Percentiles rank a stretch among this genome's conserved stretches.
phyloP scores from a whole-genome alignment of 2,329 filamentous ascomycete species.

The Colletotrichum tofieldiae region DNA sequence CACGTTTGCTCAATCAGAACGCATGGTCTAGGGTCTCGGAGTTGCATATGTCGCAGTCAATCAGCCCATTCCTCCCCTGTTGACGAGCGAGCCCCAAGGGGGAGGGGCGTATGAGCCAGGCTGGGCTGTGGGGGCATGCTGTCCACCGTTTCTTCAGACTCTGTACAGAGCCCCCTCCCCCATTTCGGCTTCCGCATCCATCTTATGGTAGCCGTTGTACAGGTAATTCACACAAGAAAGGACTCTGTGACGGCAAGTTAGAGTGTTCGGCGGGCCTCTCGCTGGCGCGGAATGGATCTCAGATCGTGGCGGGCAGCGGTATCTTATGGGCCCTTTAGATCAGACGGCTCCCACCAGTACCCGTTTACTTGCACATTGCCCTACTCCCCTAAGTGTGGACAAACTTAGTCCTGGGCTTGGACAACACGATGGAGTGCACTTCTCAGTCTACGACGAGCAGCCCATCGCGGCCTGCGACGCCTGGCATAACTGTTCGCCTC shows the following conservation, averaged over 20 bases:
- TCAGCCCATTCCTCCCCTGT: slow-evolving; percentile 36
- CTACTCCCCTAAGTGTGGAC: neutral
- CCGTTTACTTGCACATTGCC: slow-evolving; percentile 7
- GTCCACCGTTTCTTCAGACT: slow-evolving; percentile 32
- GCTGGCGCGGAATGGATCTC: slow-evolving; percentile 24
- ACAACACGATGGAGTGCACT: neutral
- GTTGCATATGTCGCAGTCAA: slow-evolving; percentile 27
- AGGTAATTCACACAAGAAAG: neutral
- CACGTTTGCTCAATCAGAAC: slow-evolving; percentile 15
- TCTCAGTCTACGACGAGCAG: neutral
- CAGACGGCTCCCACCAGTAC: slow-evolving; percentile 26
- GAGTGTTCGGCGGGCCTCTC: slow-evolving; percentile 26
- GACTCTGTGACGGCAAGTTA: slow-evolving; percentile 8
- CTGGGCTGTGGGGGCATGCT: slow-evolving; percentile 18
- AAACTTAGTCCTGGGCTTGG: neutral
- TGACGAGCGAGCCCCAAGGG: slow-evolving; percentile 3
- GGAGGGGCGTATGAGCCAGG: slow-evolving; percentile 1
- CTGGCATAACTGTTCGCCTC: slow-evolving; percentile 7
- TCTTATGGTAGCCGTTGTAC: neutral
- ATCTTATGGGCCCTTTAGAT: slow-evolving; percentile 27
- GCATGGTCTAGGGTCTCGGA: slow-evolving; percentile 26
- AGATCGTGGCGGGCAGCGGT: slow-evolving; percentile 36
- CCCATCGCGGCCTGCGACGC: slow-evolving; percentile 4
- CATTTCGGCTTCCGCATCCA: slow-evolving; percentile 18
- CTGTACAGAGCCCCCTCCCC: slow-evolving; percentile 5